These are phyloP conservation scores for Botrytis deweyae DNA, from an alignment of 2,329 filamentous ascomycete species.

Conservation along the genomic window DNA sequence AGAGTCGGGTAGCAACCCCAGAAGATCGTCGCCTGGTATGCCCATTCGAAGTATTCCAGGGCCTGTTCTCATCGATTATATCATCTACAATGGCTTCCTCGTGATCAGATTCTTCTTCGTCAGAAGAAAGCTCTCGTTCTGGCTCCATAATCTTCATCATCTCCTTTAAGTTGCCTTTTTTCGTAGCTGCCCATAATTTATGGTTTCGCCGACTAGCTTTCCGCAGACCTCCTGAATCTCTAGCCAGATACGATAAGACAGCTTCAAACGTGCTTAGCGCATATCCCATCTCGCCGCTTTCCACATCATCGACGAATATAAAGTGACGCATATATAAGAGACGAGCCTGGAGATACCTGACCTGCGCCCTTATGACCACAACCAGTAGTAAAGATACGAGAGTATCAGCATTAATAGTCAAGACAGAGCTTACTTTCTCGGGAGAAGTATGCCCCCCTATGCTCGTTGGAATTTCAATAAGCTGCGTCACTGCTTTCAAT, in stretches of 20 bases:
- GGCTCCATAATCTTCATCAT: constrained; percentile 80
- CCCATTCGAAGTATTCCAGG: constrained; percentile 34
- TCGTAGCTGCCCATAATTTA: constrained; percentile 82
- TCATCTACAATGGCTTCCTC: constrained; percentile 47
- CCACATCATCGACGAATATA: constrained; percentile 96
- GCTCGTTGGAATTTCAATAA: constrained; percentile 52
- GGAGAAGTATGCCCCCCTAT: constrained; percentile 36
- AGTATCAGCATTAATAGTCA: constrained; percentile 78
- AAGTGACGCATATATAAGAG: constrained; percentile 96
- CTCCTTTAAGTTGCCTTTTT: constrained; percentile 71
- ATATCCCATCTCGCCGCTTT: constrained; percentile 94
- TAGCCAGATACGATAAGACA: constrained; percentile 81
- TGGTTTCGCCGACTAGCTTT: constrained; percentile 85
- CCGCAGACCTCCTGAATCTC: constrained; percentile 77
- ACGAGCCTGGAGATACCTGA: constrained; percentile 82
- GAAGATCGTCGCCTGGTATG: constrained; percentile 31
- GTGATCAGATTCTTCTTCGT: constrained; percentile 34
- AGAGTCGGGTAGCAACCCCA: constrained; percentile 28
- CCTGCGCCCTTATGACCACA: constrained; percentile 87
- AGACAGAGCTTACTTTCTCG: constrained; percentile 47
- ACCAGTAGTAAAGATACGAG: constrained; percentile 87
- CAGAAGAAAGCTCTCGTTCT: constrained; percentile 41
- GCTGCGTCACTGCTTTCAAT: constrained; percentile 76
- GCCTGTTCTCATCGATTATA: constrained; percentile 46
- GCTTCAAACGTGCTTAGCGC: constrained; percentile 94